A percentile compares a stretch with the other conserved stretches of the same genome.
Evolutionary conservation across 805 yeast genomes (phyloP).

Genomic region (Yamadazyma scolyti): DNA sequence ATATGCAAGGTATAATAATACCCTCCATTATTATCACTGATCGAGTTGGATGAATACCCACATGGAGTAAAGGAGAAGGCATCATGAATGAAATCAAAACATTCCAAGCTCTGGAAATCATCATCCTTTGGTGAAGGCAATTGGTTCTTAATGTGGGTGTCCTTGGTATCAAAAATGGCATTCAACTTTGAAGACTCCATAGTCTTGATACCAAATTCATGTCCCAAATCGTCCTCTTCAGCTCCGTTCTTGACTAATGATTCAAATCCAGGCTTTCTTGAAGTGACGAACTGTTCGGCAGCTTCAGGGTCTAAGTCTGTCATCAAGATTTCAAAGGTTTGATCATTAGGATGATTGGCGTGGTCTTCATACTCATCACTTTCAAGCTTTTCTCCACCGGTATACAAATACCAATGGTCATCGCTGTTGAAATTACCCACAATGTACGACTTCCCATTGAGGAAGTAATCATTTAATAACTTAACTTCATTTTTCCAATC

Average conservation of each 20-base stretch:
- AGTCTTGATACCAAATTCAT: conserved; percentile 66
- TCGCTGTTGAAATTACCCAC: conserved; percentile 73
- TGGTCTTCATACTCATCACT: conserved; percentile 5
- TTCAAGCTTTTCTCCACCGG: conserved; percentile 43
- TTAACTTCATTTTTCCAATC: conserved; percentile 81
- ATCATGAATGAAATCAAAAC: conserved; percentile 57
- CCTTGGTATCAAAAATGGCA: conserved; percentile 39
- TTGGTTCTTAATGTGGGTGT: conserved; percentile 7
- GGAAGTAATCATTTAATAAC: conserved; percentile 63
- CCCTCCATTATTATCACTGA: conserved; percentile 42
- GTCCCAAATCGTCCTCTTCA: conserved; percentile 71
- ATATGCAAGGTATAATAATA: conserved; percentile 82
- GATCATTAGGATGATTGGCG: conserved; percentile 36
- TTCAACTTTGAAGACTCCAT: conserved; percentile 63
- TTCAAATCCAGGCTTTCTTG: conserved; percentile 43
- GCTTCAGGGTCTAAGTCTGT: conserved; percentile 63
- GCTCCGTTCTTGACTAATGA: conserved; percentile 38
- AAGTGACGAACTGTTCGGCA: conserved; percentile 57
- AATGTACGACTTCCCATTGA: conserved; percentile 58
- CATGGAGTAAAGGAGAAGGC: conserved; percentile 92
- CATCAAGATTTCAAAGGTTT: conserved; percentile 88
- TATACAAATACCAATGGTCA: conserved; percentile 89
- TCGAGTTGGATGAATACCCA: conserved; percentile 88
- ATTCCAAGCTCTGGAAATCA: conserved; percentile 12
- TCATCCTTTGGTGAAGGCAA: conserved; percentile 35